These are phyloP conservation scores for Lasiosphaeria ovina DNA, from an alignment of 495 filamentous ascomycete species.

Conservation along the genomic window DNA sequence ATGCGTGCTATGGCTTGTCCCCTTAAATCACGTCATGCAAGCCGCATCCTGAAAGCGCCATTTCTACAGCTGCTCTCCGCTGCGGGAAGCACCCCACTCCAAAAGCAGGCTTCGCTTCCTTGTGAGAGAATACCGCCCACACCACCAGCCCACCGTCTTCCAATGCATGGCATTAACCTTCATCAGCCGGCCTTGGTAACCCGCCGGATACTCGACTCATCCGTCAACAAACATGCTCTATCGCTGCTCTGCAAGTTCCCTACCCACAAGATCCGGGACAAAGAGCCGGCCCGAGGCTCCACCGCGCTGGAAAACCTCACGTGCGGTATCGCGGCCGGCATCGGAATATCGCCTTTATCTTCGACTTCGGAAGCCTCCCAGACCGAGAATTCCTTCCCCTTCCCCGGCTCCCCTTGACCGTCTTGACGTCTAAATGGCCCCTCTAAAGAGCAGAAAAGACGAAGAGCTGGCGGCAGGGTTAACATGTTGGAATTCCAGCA, in stretches of 20 bases:
- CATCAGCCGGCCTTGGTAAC: conserved; percentile 1
- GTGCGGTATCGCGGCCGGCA: neutral
- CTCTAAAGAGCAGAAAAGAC: conserved; percentile 93
- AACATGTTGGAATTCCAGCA: conserved; percentile 15
- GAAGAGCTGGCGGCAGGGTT: conserved; percentile 65
- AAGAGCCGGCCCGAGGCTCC: too few relatives aligned
- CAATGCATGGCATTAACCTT: conserved; percentile 3
- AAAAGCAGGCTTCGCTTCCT: neutral
- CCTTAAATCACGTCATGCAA: conserved; percentile 6
- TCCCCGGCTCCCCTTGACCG: neutral
- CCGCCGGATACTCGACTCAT: neutral
- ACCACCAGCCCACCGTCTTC: neutral
- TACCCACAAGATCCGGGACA: neutral
- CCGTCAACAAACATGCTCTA: conserved; percentile 10
- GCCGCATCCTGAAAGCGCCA: neutral
- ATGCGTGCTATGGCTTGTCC: conserved; percentile 6
- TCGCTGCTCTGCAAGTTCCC: neutral
- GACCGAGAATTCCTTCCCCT: neutral
- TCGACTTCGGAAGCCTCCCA: neutral
- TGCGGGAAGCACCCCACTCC: neutral
- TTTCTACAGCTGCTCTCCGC: conserved; percentile 8
- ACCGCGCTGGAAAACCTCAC: neutral
- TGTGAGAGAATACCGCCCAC: neutral
- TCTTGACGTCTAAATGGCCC: neutral
- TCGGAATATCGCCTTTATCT: neutral